Evolutionary conservation across 2,329 filamentous ascomycete species (phyloP).

Genomic region (Geosmithia morbida): DNA sequence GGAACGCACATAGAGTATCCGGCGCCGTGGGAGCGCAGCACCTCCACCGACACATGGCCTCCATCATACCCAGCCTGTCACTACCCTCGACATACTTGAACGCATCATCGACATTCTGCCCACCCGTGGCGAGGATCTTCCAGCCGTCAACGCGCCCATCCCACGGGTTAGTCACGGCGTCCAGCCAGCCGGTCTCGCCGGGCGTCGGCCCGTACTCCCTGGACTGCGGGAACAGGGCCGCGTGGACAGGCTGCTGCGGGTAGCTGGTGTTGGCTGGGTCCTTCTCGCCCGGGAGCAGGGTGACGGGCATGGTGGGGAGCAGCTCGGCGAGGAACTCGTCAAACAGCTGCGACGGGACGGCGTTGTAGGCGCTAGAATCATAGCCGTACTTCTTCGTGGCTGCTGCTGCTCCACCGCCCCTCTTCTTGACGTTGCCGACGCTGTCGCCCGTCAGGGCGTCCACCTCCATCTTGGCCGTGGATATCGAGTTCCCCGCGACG

Average conservation of each 20-base stretch:
- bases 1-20: conserved; percentile 72
- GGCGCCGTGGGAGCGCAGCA: conserved; percentile 86
- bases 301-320: conserved; percentile 76
- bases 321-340: conserved; percentile 72
- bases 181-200: conserved; percentile 54
- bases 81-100: conserved; percentile 78
- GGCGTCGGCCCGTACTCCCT: conserved; percentile 49
- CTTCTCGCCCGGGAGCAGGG: conserved; percentile 66
- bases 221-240: conserved; percentile 74
- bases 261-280: conserved; percentile 85
- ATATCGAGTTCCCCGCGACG: conserved; percentile 86
- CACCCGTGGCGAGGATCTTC: conserved; percentile 72
- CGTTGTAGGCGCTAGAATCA: conserved; percentile 77
- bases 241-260: conserved; percentile 85
- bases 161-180: conserved; percentile 86
- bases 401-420: too few relatives aligned
- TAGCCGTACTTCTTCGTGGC: conserved; percentile 79
- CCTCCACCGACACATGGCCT: conserved; percentile 85
- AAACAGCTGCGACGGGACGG: conserved; percentile 67
- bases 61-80: conserved; percentile 77
- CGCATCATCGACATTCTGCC: conserved; percentile 88
- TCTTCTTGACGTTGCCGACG: not conserved
- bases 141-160: conserved; percentile 84
- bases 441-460: conserved; percentile 11
- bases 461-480: conserved; percentile 33